Conservation (phyloP, 192 early-diverging fungal species). For the Rhizophagus clarus region DNA sequence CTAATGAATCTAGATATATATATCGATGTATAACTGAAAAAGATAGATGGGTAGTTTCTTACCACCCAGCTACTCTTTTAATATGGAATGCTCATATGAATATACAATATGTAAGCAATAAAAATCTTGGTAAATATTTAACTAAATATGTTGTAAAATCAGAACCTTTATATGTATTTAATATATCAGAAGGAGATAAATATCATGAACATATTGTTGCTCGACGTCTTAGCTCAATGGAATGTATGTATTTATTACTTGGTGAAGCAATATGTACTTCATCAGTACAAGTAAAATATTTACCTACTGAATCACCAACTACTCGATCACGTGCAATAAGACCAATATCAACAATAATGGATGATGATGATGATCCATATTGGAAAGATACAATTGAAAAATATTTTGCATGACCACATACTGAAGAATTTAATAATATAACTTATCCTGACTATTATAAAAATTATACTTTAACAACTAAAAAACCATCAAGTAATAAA, state of each 20-base stretch:
- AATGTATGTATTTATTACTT: conserved; percentile 10
- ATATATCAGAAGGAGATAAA: too few relatives aligned
- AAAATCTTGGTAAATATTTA: too few relatives aligned
- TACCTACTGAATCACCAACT: background rate
- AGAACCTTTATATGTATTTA: too few relatives aligned
- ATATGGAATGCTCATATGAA: too few relatives aligned
- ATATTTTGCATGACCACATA: background rate
- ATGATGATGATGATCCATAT: too few relatives aligned
- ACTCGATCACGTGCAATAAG: background rate
- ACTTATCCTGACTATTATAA: background rate
- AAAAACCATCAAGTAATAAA: background rate
- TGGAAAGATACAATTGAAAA: background rate
- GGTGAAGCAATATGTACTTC: conserved; percentile 10
- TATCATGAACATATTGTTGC: background rate
- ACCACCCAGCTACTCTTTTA: too few relatives aligned
- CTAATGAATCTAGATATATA: too few relatives aligned
- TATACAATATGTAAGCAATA: too few relatives aligned
- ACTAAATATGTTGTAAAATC: too few relatives aligned
- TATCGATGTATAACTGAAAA: too few relatives aligned
- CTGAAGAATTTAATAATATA: background rate
- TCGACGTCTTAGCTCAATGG: background rate
- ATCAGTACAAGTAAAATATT: background rate
- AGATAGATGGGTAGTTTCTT: too few relatives aligned
- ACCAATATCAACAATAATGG: background rate
- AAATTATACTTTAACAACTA: background rate